A percentile compares a stretch with the other conserved stretches of the same genome.
Conservation (phyloP, 257 asterid species). For the Przewalskia tangutica region DNA sequence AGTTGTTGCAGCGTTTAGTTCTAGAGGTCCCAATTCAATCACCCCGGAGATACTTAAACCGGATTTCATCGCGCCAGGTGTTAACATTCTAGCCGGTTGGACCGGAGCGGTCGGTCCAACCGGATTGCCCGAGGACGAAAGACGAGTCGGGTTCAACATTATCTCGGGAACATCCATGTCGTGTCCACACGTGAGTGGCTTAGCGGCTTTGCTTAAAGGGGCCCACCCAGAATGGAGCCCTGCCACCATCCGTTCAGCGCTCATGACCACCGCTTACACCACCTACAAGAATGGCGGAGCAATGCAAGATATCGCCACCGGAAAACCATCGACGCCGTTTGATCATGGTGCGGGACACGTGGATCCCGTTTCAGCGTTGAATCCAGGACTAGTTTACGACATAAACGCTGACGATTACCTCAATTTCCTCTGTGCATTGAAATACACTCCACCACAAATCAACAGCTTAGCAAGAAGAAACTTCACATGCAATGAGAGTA, state of each 20-base stretch:
- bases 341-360: constrained; percentile 90
- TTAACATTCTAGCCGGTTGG: constrained; percentile 71
- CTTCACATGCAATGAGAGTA: constrained; percentile 44
- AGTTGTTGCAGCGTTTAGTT: constrained; percentile 69
- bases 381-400: constrained; percentile 86
- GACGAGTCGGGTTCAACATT: constrained; percentile 64
- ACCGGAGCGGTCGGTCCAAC: constrained; percentile 51
- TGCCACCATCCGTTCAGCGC: constrained; percentile 40
- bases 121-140: constrained; percentile 39
- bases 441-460: constrained; percentile 54
- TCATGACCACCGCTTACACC: constrained; percentile 58
- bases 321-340: constrained; percentile 66
- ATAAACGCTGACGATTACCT: constrained; percentile 38
- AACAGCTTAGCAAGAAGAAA: constrained; percentile 50
- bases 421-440: constrained; percentile 64
- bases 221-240: constrained; percentile 73
- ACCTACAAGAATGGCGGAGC: constrained; percentile 52
- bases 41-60: constrained; percentile 54
- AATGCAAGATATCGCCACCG: constrained; percentile 55
- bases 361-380: constrained; percentile 70
- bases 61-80: constrained; percentile 71
- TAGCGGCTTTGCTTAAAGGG: constrained; percentile 56
- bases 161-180: constrained; percentile 82
- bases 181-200: constrained; percentile 79
- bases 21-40: constrained; percentile 59